Evolutionary conservation across 2,329 filamentous ascomycete genomes (phyloP), one percentile per base, ranked within the genome.

Genomic region (Pseudogymnoascus sp.): DNA sequence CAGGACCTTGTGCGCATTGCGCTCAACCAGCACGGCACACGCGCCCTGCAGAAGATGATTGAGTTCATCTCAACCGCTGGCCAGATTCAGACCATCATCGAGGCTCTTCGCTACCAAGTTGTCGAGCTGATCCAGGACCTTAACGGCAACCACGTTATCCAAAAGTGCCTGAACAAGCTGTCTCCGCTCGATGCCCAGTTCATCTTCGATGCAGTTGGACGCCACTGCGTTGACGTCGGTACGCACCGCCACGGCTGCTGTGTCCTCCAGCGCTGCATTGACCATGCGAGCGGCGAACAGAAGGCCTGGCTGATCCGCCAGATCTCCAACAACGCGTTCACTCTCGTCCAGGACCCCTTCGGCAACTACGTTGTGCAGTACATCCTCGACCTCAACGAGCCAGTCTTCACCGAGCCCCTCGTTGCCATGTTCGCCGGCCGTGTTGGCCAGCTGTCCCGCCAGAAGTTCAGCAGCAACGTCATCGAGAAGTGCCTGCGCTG

Each of bases 281-380:
- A 99, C 69, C 94, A 99, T 73, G 92, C 94, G 33, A 89, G 90
- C 57, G 91, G 90, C 62, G 79, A 86, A 35, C 94, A 99, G 76
- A 96, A 95, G 76, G 80, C 85, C 62, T 88, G 89, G 76, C 81
- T 99, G 63, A 91, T 99, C 65, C 78, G 82, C 62, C 83, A 89
- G 70, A 97, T 99, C 73, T 96, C 92, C 0, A 80, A 85, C 59
- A 88, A 96, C 71, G 90, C 92, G n/a, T 88, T 90, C 65, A 79
- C 86, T 35, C 83, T 99, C 9, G 91, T 99, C 18, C 91, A 96
- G 72, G 94, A 99, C 72, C 92, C 94, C 0, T 99, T 96, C 67
- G 94, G 94, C 70, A 99, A 99, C 75, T 99, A 99, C 66, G 94
- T 99, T 57, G 89, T 99, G 57, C 94, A 99, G 76, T 99, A 99